Evolutionary conservation across 805 yeast species (phyloP).

Genomic region (Clavispora vitiphila): DNA sequence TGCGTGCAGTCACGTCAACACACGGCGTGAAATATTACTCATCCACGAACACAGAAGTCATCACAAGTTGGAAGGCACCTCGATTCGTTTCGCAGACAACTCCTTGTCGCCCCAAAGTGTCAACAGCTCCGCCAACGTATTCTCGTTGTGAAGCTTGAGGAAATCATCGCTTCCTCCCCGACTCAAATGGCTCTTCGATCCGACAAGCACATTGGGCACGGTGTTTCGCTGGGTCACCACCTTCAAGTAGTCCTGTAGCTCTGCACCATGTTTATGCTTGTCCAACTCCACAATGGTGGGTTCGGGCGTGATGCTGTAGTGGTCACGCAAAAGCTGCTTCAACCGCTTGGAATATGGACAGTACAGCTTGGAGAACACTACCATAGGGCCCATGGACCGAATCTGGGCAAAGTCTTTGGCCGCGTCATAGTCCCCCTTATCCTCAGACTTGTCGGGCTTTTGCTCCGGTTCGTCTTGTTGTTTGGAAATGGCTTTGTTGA

Average conservation of each 20-base stretch:
- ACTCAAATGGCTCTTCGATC: conserved; percentile 30
- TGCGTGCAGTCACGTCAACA: too few species aligned
- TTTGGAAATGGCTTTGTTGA: conserved; percentile 33
- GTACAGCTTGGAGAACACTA: conserved; percentile 48
- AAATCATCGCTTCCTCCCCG: conserved; percentile 91
- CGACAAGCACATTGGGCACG: conserved; percentile 16
- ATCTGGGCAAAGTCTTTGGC: conserved; percentile 47
- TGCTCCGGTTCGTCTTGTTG: conserved; percentile 11
- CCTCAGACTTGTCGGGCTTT: conserved; percentile 6
- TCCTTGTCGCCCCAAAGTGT: conserved; percentile 59
- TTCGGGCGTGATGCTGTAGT: conserved; percentile 67
- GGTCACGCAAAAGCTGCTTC: conserved; percentile 58
- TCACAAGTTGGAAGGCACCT: conserved; percentile 54
- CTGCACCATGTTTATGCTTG: conserved; percentile 67
- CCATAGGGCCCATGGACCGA: conserved; percentile 58
- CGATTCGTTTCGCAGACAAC: conserved; percentile 44
- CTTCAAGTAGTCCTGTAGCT: conserved; percentile 68
- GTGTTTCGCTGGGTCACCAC: conserved; percentile 15
- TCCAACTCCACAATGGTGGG: conserved; percentile 80
- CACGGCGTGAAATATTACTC: too few species aligned
- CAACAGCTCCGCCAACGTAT: conserved; percentile 48
- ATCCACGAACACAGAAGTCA: too few species aligned
- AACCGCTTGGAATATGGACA: conserved; percentile 77
- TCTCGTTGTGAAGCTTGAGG: conserved; percentile 51
- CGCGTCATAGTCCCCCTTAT: conserved; percentile 26